Percentiles rank a stretch among this genome's conserved stretches.
Evolutionary conservation across 2,329 filamentous ascomycete species (phyloP).

Genomic region (Monilinia aucupariae): DNA sequence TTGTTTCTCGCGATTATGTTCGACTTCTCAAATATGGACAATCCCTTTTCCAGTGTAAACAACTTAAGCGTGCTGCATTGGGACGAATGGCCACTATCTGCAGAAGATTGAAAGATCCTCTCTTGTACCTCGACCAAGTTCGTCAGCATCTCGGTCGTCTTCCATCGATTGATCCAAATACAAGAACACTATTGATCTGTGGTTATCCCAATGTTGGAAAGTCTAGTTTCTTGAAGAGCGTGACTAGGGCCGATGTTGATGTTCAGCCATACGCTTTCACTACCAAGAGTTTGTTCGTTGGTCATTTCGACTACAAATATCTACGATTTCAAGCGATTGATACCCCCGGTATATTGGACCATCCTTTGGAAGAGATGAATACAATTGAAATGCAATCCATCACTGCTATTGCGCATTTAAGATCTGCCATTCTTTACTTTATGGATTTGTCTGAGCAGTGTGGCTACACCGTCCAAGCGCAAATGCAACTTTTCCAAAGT

Average conservation of each 20-base stretch:
- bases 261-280: conserved; percentile 98
- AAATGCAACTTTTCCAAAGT: conserved; percentile 91
- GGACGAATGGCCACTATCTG: conserved; percentile 98
- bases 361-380: conserved; percentile 98
- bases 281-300: conserved; percentile 94
- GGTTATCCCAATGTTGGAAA: conserved; percentile 98
- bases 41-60: conserved; percentile 97
- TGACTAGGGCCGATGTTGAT: conserved; percentile 92
- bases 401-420: conserved; percentile 92
- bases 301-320: conserved; percentile 97
- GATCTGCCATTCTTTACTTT: conserved; percentile 93
- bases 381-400: conserved; percentile 99
- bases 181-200: conserved; percentile 89
- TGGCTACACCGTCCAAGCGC: conserved; percentile 85
- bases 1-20: conserved; percentile 92
- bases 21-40: conserved; percentile 94
- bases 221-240: conserved; percentile 87
- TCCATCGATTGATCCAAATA: conserved; percentile 97
- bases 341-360: conserved; percentile 96
- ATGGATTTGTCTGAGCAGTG: conserved; percentile 98
- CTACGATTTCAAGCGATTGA: conserved; percentile 88
- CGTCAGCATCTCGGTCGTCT: conserved; percentile 96
- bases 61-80: conserved; percentile 90
- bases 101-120: conserved; percentile 87
- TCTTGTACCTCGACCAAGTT: conserved; percentile 93